phyloP scores from a whole-genome alignment of 306 rosid species.

The Canavalia gladiata region DNA sequence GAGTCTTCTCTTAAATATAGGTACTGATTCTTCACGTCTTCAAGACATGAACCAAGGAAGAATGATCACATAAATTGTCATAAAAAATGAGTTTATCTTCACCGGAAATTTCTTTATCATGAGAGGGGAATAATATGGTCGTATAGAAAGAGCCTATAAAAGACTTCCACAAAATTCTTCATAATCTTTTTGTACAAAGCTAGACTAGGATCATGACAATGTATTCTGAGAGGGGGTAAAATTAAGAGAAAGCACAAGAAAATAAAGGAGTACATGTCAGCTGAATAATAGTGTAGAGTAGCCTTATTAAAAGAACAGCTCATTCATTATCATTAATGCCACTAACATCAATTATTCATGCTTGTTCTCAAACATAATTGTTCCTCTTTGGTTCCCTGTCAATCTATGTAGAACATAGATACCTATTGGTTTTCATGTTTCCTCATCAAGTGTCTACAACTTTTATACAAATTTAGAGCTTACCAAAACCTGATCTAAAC shows the following conservation, averaged over 20 bases:
- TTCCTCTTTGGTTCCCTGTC: constrained; percentile 15
- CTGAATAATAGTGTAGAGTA: constrained; percentile 6
- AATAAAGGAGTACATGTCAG: constrained; percentile 21
- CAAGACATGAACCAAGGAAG: constrained; percentile 56
- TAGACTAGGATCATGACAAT: constrained; percentile 10
- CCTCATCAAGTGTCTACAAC: constrained; percentile 1
- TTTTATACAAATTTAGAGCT: constrained; percentile 12
- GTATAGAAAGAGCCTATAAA: constrained; percentile 38
- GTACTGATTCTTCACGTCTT: constrained; percentile 94
- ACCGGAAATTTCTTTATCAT: neutral
- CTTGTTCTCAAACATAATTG: neutral
- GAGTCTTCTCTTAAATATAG: constrained; percentile 94
- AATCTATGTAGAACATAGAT: constrained; percentile 4
- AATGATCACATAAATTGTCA: constrained; percentile 40
- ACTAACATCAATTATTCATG: constrained; percentile 18
- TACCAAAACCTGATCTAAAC: constrained; percentile 31
- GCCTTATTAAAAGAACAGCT: constrained; percentile 18
- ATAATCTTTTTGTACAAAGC: constrained; percentile 32
- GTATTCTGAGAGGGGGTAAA: constrained; percentile 8
- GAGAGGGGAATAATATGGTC: constrained; percentile 25
- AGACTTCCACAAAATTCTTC: constrained; percentile 38
- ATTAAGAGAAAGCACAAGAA: constrained; percentile 10
- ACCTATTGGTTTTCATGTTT: constrained; percentile 25
- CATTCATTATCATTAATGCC: constrained; percentile 15
- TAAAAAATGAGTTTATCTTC: neutral